Evolutionary conservation across 352 stramenopile genomes (phyloP).

Genomic region (Phytophthora ramorum): DNA sequence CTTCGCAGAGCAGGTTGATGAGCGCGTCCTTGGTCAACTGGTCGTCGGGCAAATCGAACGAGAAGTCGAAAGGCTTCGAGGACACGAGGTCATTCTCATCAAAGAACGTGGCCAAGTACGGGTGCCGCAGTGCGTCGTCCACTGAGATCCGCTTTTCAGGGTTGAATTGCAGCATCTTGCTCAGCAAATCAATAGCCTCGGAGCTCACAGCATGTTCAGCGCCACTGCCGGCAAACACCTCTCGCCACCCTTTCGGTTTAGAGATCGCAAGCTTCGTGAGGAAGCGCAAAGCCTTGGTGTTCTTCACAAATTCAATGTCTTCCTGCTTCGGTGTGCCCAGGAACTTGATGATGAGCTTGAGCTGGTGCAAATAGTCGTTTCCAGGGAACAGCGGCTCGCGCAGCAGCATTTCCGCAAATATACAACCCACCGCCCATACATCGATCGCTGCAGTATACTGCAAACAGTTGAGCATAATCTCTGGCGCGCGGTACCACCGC

Average conservation of each 20-base stretch:
- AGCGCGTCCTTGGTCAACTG: conserved; percentile 68
- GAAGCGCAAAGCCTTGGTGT: conserved; percentile 91
- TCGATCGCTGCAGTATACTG: conserved; percentile 96
- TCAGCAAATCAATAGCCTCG: conserved; percentile 66
- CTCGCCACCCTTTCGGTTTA: conserved; percentile 74
- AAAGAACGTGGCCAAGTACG: conserved; percentile 90
- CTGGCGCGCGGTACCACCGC: conserved; percentile 87
- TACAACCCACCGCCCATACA: conserved; percentile 96
- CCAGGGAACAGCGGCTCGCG: conserved; percentile 96
- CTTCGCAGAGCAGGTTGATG: conserved; percentile 63
- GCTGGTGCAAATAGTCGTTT: conserved; percentile 87
- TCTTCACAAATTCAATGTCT: conserved; percentile 87
- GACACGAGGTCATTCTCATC: conserved; percentile 64
- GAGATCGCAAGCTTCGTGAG: conserved; percentile 81
- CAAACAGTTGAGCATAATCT: conserved; percentile 96
- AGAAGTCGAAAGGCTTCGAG: conserved; percentile 63
- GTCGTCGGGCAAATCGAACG: conserved; percentile 71
- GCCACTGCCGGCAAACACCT: conserved; percentile 57
- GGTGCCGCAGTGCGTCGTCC: conserved; percentile 58
- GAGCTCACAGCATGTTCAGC: conserved; percentile 38
- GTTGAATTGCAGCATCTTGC: conserved; percentile 77
- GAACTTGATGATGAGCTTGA: conserved; percentile 84
- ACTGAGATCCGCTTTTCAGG: conserved; percentile 78
- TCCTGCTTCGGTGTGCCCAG: conserved; percentile 76
- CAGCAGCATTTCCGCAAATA: conserved; percentile 98